Conservation (phyloP, 768 basidiomycete genomes). For the Mycena floridula region DNA sequence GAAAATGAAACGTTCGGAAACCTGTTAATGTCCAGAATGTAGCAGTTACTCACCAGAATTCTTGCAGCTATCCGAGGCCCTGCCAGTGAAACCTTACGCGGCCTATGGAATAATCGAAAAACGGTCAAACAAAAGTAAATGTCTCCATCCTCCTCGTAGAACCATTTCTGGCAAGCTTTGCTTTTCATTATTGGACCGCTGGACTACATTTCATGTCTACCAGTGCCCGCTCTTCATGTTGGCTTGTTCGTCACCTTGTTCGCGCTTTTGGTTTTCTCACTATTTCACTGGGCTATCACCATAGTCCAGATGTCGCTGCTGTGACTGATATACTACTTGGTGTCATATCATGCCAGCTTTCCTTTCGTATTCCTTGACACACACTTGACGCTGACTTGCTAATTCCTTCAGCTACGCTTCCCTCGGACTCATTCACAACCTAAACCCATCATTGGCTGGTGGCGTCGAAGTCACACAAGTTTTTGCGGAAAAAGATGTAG, state of each 20-base stretch:
- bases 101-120: slow-evolving; percentile 82
- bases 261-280: too few relatives aligned
- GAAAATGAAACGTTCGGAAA: slow-evolving; percentile 65
- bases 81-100: slow-evolving; percentile 68
- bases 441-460: slow-evolving; percentile 65
- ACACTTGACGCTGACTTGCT: background rate
- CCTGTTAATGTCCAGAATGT: background rate
- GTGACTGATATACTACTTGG: too few relatives aligned
- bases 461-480: slow-evolving; percentile 48
- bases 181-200: too few relatives aligned
- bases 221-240: too few relatives aligned
- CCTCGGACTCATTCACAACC: slow-evolving; percentile 63
- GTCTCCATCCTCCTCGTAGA: background rate
- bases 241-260: too few relatives aligned
- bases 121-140: slow-evolving; percentile 91
- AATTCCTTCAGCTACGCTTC: slow-evolving; percentile 55
- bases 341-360: too few relatives aligned
- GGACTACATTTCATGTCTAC: too few relatives aligned
- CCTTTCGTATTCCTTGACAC: background rate
- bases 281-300: too few relatives aligned
- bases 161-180: too few relatives aligned
- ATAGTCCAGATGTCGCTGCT: too few relatives aligned
- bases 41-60: background rate
- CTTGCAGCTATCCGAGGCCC: slow-evolving; percentile 72
- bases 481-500: background rate